phyloP scores from a whole-genome alignment of 352 stramenopile genomes.

The Bremia lactucae region DNA sequence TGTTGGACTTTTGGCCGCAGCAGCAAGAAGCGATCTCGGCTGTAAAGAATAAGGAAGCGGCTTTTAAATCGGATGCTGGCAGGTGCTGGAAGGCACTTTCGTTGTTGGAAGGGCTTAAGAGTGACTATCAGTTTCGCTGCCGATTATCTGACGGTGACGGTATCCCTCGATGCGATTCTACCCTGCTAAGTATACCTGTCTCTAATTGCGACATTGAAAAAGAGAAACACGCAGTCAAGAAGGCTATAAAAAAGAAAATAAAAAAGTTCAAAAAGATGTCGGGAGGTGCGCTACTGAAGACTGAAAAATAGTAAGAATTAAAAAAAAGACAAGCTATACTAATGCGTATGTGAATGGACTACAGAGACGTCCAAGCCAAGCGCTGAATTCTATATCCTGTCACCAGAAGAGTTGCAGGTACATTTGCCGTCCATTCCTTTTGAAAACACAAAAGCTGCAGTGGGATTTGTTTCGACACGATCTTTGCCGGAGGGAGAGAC shows the following conservation, averaged over 20 bases:
- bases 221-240: conserved; percentile 65
- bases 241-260: conserved; percentile 80
- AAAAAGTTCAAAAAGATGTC: conserved; percentile 80
- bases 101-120: conserved; percentile 28
- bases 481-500: conserved; percentile 24
- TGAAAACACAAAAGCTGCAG: conserved; percentile 20
- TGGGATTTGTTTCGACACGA: conserved; percentile 36
- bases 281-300: conserved; percentile 23
- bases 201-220: conserved; percentile 69
- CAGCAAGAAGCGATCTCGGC: neutral
- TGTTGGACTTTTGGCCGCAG: conserved; percentile 30
- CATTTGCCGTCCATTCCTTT: conserved; percentile 51
- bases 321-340: neutral
- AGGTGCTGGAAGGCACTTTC: conserved; percentile 4
- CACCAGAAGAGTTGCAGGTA: conserved; percentile 38
- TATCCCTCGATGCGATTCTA: conserved; percentile 65
- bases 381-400: conserved; percentile 74
- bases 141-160: conserved; percentile 62
- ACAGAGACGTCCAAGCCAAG: conserved; percentile 34
- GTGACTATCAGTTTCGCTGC: conserved; percentile 33
- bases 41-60: conserved; percentile 3
- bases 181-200: conserved; percentile 54
- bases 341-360: neutral
- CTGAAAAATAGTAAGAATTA: too few species aligned
- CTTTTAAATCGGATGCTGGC: neutral